Base-by-base conservation (phyloP, 108 stramenopile species). In the Licmophora abbreviata region DNA sequence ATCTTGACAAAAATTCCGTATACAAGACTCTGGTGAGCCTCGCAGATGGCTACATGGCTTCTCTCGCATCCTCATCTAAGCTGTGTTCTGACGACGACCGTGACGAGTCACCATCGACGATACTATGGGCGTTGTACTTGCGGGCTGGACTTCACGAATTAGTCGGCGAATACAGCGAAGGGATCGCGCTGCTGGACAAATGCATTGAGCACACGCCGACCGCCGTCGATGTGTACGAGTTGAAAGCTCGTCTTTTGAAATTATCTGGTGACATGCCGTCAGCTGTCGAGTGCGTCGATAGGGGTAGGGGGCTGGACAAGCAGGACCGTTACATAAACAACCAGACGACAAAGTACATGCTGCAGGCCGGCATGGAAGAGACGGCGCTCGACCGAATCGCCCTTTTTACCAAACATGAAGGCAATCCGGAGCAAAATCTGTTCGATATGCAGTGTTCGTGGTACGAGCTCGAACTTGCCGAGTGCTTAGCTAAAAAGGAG, bases 241-340 rank as follows among this genome's bases (percentile, higher is more conserved):
- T 88, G 24, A 92, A 93, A 61, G 95, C 76, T 0, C 66, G 88
- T 22, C 51, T 99, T 24, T 82, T 97, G 15, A 92, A 94, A 71
- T 59, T 70, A 20, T 67, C 71, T 24, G 98, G 98, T 2, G 81
- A 89, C 48, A 59, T 94, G 28, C 57, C 62, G 15, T 71, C 61
- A 4, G 98, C 98, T 25, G 96, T 95, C 0, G 89, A 86, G 48
- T 70, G 61, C 17, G 46, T 97, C 15, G 95, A 96, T 59, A 45
- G 66, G 24, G 95, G 92, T 1, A 70, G 96, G 10, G 81, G 84
- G 51, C 61, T 99, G 29, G 98, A 99, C 65, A 65, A 86, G 36
- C 88, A 93, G 42, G 98, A 99, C 78, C 85, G 96, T 17, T 97
- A 96, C 63, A 88, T 99, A 57, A 99, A 99, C 63, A 96, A 95